Evolutionary conservation across 2,329 filamentous ascomycete species (phyloP), one percentile per base, ranked within the genome.

Genomic region (Pseudopithomyces maydicus): DNA sequence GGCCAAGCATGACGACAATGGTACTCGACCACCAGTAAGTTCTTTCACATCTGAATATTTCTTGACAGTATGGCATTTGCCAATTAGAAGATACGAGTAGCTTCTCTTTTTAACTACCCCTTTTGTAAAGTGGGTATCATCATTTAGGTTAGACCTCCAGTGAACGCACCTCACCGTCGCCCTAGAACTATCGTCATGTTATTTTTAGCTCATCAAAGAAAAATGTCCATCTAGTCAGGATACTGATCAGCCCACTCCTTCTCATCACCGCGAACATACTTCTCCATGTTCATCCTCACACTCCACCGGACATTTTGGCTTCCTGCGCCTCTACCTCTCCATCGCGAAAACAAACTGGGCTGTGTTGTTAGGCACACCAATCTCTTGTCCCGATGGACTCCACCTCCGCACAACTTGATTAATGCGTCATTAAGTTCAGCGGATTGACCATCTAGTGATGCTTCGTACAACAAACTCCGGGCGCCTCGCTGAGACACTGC

Each of bases 401-500:
- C 41, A 3, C 69, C 72, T 48, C 73, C 71, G 48, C 74, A 76
- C n/a, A 73, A 50, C 15, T 66, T 60, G 15, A 65, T 52, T 10
- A 75, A 53, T 66, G 71, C 69, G 29, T 71, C 65, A 41, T 76
- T 72, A 58, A 76, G 79, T 0, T 77, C 69, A 8, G 43, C 51
- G 3, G 45, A 59, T 12, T 49, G 50, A 26, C 52, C 52, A 8
- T 46, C 39, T 5, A 58, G 19, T 3, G 45, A 52, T 0, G 56
- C 38, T 20, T 62, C 55, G 45, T 61, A 61, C 3, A 64, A 36
- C 2, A 62, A 48, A 8, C 50, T 44, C 5, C 62, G 55, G 1
- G 62, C 62, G 0, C 57, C 62, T 2, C 50, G 55, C 52, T 58
- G 57, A 2, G 59, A 57, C 17, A 64, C 43, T 8, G 52, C 62